Evolutionary conservation across 805 yeast species (phyloP).

Genomic region (Metschnikowia drakensbergensis): DNA sequence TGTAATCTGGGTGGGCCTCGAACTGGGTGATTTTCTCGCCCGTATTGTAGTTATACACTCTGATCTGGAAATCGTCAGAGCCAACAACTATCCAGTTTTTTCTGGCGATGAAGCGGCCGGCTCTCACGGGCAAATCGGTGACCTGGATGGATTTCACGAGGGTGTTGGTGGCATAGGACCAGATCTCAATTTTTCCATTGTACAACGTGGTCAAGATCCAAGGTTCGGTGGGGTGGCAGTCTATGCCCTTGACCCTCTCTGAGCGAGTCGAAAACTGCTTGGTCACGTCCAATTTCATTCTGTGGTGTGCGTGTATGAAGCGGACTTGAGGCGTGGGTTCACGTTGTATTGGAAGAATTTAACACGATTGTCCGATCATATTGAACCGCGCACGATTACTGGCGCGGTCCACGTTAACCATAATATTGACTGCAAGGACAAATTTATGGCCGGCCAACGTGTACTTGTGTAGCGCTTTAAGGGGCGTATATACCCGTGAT

Average conservation of each 20-base stretch:
- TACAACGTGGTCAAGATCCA: slow-evolving; percentile 92
- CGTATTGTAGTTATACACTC: slow-evolving; percentile 93
- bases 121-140: slow-evolving; percentile 93
- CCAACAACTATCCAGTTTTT: slow-evolving; percentile 98
- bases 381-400: slow-evolving; percentile 14
- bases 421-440: neutral
- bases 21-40: slow-evolving; percentile 92
- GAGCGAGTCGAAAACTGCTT: slow-evolving; percentile 87
- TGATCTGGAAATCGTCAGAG: slow-evolving; percentile 88
- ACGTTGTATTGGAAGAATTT: slow-evolving; percentile 8
- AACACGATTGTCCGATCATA: slow-evolving; percentile 13
- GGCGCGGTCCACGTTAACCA: neutral
- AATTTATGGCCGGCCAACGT: no score
- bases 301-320: slow-evolving; percentile 5
- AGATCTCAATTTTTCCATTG: slow-evolving; percentile 86
- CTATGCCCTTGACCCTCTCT: slow-evolving; percentile 96
- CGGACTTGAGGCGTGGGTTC: slow-evolving; percentile 1
- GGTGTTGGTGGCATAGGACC: slow-evolving; percentile 86
- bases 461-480: no score
- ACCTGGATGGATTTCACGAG: slow-evolving; percentile 88
- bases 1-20: slow-evolving; percentile 97
- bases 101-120: slow-evolving; percentile 91
- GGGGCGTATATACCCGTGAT: no score
- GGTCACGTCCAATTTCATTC: slow-evolving; percentile 46
- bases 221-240: slow-evolving; percentile 96